phyloP scores from a whole-genome alignment of 345 rosid species.

The Citrus glauca region DNA sequence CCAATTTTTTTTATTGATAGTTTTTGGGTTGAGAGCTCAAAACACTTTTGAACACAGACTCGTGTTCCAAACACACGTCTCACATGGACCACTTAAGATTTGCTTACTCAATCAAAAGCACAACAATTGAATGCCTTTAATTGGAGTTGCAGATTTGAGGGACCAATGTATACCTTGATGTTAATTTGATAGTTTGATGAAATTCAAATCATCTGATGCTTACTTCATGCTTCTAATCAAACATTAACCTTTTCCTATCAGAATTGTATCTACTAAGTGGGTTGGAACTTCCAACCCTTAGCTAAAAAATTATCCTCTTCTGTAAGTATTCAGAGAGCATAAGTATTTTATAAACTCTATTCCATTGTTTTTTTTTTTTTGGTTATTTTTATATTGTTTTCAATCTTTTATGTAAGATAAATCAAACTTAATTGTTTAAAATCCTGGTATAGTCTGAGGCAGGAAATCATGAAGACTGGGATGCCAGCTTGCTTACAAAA shows the following conservation, averaged over 20 bases:
- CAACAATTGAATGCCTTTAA: background rate
- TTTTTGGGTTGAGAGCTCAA: background rate
- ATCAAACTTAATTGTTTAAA: slow-evolving; percentile 7
- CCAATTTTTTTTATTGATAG: background rate
- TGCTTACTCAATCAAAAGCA: background rate
- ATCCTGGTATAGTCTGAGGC: slow-evolving; percentile 52
- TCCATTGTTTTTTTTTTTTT: background rate
- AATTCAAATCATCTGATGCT: too few relatives aligned
- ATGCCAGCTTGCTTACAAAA: slow-evolving; percentile 71
- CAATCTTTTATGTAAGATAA: background rate
- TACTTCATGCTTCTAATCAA: too few relatives aligned
- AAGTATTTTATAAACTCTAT: background rate
- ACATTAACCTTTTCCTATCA: too few relatives aligned
- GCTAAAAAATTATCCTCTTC: background rate
- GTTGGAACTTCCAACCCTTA: background rate
- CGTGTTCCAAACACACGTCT: background rate
- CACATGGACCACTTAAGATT: background rate
- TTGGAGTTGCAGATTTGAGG: background rate
- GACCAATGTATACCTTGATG: background rate
- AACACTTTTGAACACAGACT: background rate
- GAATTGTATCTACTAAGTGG: background rate
- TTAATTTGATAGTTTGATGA: background rate
- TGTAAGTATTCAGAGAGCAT: background rate
- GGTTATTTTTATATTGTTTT: background rate
- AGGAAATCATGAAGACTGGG: slow-evolving; percentile 70